Percentiles rank a stretch among this genome's conserved stretches.
These are phyloP conservation scores for Peronospora farinosa DNA, from an alignment of 352 stramenopile genomes.

Conservation along the genomic window DNA sequence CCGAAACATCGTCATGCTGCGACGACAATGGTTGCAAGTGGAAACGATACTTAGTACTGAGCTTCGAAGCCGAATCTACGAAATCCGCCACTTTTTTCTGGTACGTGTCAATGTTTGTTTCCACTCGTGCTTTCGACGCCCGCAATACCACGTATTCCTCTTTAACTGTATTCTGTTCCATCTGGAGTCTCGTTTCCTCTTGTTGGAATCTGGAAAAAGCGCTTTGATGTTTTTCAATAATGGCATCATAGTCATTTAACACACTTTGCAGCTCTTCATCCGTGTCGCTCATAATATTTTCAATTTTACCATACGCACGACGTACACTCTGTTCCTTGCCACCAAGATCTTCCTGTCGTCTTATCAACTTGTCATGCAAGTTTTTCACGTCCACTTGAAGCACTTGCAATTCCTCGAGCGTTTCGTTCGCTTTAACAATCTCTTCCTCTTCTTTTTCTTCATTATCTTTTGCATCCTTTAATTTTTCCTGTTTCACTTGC, in stretches of 20 bases:
- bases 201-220: conserved; percentile 29
- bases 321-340: conserved; percentile 40
- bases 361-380: conserved; percentile 31
- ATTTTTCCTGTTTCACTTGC: conserved; percentile 36
- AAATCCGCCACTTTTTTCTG: conserved; percentile 36
- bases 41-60: conserved; percentile 59
- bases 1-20: conserved; percentile 44
- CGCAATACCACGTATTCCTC: conserved; percentile 34
- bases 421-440: conserved; percentile 42
- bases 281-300: conserved; percentile 63
- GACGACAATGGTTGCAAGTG: conserved; percentile 44
- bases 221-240: conserved; percentile 40
- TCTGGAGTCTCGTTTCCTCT: conserved; percentile 26
- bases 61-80: conserved; percentile 34
- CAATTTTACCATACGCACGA: conserved; percentile 42
- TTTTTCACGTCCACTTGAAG: conserved; percentile 37
- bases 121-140: conserved; percentile 37
- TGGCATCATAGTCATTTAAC: conserved; percentile 50
- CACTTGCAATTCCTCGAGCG: conserved; percentile 49
- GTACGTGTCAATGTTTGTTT: conserved; percentile 47
- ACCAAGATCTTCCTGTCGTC: conserved; percentile 28
- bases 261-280: conserved; percentile 53
- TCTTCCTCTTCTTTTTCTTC: conserved; percentile 28
- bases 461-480: conserved; percentile 35
- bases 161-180: conserved; percentile 28